These are phyloP conservation scores for Scutellaria minor DNA, from an alignment of 257 asterid genomes.

Conservation along the genomic window DNA sequence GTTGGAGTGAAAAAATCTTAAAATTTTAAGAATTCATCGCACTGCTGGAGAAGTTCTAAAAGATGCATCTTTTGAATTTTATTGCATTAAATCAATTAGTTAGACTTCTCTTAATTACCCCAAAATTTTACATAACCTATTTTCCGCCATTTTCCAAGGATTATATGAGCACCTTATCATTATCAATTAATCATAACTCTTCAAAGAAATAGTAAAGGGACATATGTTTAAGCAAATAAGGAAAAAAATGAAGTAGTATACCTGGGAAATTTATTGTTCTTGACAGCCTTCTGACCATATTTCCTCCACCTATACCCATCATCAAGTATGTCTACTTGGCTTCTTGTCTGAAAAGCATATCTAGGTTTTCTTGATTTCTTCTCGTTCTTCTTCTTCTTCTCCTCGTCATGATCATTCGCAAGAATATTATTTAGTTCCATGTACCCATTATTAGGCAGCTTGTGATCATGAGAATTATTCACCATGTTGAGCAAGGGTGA, in stretches of 20 bases:
- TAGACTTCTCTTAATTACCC: too few species aligned
- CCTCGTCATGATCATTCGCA: neutral
- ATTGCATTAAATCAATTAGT: too few species aligned
- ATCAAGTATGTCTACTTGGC: slow-evolving; percentile 66
- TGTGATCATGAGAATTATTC: neutral
- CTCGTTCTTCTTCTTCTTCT: slow-evolving; percentile 19
- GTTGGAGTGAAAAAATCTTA: too few species aligned
- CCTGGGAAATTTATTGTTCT: slow-evolving; percentile 64
- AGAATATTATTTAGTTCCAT: neutral
- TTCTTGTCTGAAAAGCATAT: slow-evolving; percentile 60
- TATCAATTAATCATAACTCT: neutral
- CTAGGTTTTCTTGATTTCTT: slow-evolving; percentile 44
- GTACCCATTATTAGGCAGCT: slow-evolving; percentile 23
- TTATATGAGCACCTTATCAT: too few species aligned
- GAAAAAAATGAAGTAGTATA: neutral
- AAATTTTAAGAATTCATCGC: too few species aligned
- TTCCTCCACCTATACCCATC: slow-evolving; percentile 69
- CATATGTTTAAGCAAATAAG: neutral
- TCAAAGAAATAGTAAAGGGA: neutral
- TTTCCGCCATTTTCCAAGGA: too few species aligned
- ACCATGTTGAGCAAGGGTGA: slow-evolving; percentile 11
- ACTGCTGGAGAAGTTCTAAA: too few species aligned
- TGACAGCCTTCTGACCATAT: slow-evolving; percentile 63
- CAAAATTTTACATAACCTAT: too few species aligned
- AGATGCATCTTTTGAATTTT: too few species aligned